A percentile compares a stretch with the other conserved stretches of the same genome.
Conservation (phyloP, 768 basidiomycete species). For the Gloeopeniophorella convolvens region DNA sequence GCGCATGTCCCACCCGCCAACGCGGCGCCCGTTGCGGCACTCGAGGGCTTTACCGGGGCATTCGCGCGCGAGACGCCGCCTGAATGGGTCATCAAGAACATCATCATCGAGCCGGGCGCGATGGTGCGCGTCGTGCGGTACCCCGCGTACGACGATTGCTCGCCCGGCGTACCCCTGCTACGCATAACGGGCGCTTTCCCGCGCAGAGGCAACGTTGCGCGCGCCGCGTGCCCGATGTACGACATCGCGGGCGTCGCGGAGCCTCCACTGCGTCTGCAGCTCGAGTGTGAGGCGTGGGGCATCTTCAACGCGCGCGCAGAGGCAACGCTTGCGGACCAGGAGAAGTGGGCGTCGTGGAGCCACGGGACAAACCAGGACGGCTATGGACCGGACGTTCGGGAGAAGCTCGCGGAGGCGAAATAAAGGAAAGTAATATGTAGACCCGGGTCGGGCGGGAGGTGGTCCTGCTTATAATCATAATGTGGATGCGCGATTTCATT, state of each 20-base stretch:
- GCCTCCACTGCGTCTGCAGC: neutral
- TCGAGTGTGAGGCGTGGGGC: neutral
- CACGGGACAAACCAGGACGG: slow-evolving; percentile 2
- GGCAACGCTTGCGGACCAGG: neutral
- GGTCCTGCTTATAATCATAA: no score
- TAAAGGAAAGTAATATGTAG: no score
- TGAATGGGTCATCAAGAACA: neutral
- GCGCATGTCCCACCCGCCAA: neutral
- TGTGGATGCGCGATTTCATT: no score
- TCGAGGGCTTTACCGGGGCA: neutral
- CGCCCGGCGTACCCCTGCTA: no score
- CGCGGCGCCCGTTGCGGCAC: no score
- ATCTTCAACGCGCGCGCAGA: neutral
- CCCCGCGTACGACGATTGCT: no score
- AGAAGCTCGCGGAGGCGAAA: no score
- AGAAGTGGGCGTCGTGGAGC: slow-evolving; percentile 1
- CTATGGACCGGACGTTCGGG: neutral
- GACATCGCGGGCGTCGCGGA: neutral
- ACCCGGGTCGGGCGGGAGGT: no score
- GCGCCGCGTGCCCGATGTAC: neutral
- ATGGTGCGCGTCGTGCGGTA: no score
- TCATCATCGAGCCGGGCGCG: neutral
- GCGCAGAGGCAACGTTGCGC: neutral
- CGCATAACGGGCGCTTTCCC: neutral
- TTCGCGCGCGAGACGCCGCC: neutral